phyloP scores from a whole-genome alignment of 139 green algal genomes.

The Volvox reticuliferus region DNA sequence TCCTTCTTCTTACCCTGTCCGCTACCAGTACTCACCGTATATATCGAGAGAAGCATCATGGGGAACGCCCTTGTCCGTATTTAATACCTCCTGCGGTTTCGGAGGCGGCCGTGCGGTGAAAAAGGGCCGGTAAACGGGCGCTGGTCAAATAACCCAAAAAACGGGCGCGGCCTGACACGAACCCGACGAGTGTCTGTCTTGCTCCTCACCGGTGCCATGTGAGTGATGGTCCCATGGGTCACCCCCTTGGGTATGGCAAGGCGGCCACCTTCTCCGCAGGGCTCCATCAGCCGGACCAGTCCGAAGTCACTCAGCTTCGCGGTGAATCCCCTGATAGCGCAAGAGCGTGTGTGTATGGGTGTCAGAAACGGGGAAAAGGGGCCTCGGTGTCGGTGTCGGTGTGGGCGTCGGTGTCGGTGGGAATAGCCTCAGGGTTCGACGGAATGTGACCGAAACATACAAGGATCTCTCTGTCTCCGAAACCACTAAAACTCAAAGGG shows the following conservation, averaged over 20 bases:
- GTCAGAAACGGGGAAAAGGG: not conserved
- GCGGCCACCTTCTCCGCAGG: constrained; percentile 28
- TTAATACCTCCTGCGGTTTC: constrained; percentile 12
- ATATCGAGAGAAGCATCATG: constrained; percentile 23
- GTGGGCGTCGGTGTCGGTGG: too few relatives aligned
- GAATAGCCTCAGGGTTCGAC: not conserved
- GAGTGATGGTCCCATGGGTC: constrained; percentile 24
- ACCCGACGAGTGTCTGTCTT: too few relatives aligned
- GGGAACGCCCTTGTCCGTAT: not conserved
- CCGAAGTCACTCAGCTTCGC: constrained; percentile 41
- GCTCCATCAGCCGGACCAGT: constrained; percentile 44
- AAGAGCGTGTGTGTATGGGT: too few relatives aligned
- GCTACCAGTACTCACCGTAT: not conserved
- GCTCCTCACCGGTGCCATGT: constrained; percentile 23
- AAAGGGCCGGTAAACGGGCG: too few relatives aligned
- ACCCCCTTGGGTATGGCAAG: constrained; percentile 28
- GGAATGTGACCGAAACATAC: too few relatives aligned
- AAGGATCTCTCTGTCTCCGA: too few relatives aligned
- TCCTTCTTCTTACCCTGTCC: too few relatives aligned
- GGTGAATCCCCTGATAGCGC: constrained; percentile 32
- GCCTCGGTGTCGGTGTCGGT: too few relatives aligned
- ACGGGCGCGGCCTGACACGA: too few relatives aligned
- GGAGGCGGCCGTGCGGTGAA: not conserved
- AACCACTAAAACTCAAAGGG: too few relatives aligned
- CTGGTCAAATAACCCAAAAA: too few relatives aligned